phyloP scores from a whole-genome alignment of 2,329 filamentous ascomycete genomes.

The Stromatinia cepivora region DNA sequence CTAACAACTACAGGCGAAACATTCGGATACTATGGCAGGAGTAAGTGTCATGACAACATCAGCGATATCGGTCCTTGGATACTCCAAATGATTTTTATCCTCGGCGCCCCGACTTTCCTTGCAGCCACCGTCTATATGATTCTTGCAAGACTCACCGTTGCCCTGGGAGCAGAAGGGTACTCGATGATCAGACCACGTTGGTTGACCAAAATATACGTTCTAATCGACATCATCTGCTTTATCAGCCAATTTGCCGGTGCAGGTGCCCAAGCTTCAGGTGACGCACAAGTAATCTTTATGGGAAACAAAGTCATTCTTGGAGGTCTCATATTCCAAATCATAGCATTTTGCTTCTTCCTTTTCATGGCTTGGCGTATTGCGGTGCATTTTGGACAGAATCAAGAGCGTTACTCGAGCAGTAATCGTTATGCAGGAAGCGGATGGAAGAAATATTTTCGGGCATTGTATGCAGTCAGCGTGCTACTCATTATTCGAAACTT shows the following conservation, averaged over 20 bases:
- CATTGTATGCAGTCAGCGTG: not conserved
- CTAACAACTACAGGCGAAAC: conserved; percentile 24
- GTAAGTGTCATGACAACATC: not conserved
- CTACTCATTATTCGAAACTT: not conserved
- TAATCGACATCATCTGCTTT: conserved; percentile 51
- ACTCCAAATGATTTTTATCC: conserved; percentile 45
- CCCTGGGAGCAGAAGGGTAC: conserved; percentile 45
- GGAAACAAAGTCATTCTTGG: not conserved
- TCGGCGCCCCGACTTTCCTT: conserved; percentile 47
- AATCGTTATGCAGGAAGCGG: not conserved
- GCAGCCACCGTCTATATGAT: conserved; percentile 51
- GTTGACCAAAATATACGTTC: conserved; percentile 53
- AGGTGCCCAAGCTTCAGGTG: conserved; percentile 16
- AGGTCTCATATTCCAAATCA: not conserved
- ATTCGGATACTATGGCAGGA: conserved; percentile 27
- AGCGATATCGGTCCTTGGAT: conserved; percentile 40
- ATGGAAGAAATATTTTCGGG: conserved; percentile 9
- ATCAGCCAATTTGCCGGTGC: conserved; percentile 47
- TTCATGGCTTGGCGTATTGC: not conserved
- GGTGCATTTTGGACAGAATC: not conserved
- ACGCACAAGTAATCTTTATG: not conserved
- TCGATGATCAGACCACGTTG: conserved; percentile 47
- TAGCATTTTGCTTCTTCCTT: not conserved
- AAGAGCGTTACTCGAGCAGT: not conserved
- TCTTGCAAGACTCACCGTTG: conserved; percentile 44